Evolutionary conservation across 2,329 filamentous ascomycete genomes (phyloP), one percentile per base, ranked within the genome.

Genomic region (Aschersonia sp.): DNA sequence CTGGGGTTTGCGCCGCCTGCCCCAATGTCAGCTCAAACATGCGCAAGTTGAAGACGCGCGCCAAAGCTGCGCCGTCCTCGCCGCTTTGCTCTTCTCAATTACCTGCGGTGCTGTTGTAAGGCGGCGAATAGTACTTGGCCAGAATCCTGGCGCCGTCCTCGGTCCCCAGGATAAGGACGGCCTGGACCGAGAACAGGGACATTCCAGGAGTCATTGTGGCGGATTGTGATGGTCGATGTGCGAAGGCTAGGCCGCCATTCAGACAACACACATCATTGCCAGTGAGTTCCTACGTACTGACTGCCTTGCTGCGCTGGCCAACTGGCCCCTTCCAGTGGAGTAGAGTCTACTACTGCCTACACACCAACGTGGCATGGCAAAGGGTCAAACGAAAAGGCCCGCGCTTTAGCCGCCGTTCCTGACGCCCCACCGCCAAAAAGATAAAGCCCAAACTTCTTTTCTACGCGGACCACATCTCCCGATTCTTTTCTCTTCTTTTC

Each of bases 61-160:
- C 22, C 22, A 22, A 22, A 22, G 22, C 22, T 22, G 22, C 22
- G 22, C 22, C 22, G 11, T 7, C 40, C 40, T 8, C 44, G 47
- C 49, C 10, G 14, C 40, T 41, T n/a, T 11, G 40, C 14, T 7
- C 5, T 7, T 22, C 7, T 41, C 11, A 6, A 41, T 53, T 61
- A 66, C 62, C 60, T 48, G 61, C 55, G 42, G 65, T 63, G 59
- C 63, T 64, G 64, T 62, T 64, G 60, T 70, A 83, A 66, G 65
- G 84, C 70, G 66, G 71, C 66, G 66, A 68, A 74, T 90, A 95
- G 77, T 95, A 95, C 73, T 95, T 95, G 61, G 88, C 80, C 65
- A 95, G 87, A 69, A 97, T 86, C 65, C 90, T 81, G 51, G 84
- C 84, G 62, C 86, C 86, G 66, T 97, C 90, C 68, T 95, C 87